Evolutionary conservation across 495 filamentous ascomycete genomes (phyloP), one percentile per base, ranked within the genome.

Genomic region (Staphylotrichum longicolle): DNA sequence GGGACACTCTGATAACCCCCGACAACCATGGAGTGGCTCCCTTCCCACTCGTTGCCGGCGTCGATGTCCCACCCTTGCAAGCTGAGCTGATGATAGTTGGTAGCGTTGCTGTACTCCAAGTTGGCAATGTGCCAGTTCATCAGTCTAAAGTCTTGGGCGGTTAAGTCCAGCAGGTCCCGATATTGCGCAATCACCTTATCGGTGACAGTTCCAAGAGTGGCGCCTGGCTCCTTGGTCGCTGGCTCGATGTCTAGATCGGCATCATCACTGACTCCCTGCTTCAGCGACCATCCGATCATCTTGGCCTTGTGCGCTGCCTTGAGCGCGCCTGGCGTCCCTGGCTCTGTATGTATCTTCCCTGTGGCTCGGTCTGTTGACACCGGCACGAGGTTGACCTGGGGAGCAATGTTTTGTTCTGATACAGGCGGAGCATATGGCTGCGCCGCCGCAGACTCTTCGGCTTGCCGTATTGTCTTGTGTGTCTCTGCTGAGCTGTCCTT

Each of bases 81-180:
- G 73, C 93, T 98, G 15, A 98, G 83, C 57, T 89, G 86, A 59
- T 87, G 83, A 56, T 95, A 86, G 69, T 92, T 96, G 5, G 84
- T 86, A 0, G 94, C 95, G 68, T 97, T 98, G 50, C 93, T 93
- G 68, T 99, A 99, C 70, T 99, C 94, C 35, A 98, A 80, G 68
- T 99, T 99, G 61, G 95, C 94, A 71, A 96, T 87, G 75, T 99
- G 95, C 94, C 94, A 99, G 68, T 98, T 99, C 66, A 97, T 81
- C 39, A 98, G 79, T 50, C 94, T 83, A 75, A 96, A 86, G 66
- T 97, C 94, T 68, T 89, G 89, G 0, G 91, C 84, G 0, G 85
- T 90, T 34, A 99, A 76, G 49, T 94, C 87, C 20, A 97, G 81
- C 58, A 98, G 82, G 45, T 82, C 82, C 62, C 89, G 87, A 73